A percentile compares a stretch with the other conserved stretches of the same genome.
Evolutionary conservation across 176 grass and related monocot species (phyloP).

Genomic region (Chloris gayana): DNA sequence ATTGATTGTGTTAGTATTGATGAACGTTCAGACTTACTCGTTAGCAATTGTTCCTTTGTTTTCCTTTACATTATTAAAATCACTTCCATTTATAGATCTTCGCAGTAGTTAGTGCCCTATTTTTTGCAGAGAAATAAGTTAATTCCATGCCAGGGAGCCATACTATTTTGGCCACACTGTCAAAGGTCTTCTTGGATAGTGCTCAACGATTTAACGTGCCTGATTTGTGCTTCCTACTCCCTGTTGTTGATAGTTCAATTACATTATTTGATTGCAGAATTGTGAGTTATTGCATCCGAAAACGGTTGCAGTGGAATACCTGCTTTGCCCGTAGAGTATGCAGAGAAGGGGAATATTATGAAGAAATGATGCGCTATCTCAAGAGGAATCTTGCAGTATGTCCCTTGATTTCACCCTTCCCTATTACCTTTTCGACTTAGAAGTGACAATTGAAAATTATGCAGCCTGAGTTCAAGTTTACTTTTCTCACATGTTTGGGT

Average conservation of each 20-base stretch:
- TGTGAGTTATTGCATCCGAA: conserved; percentile 79
- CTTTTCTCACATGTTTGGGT: conserved; percentile 13
- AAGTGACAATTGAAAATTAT: background rate
- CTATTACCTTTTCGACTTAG: background rate
- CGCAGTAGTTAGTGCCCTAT: background rate
- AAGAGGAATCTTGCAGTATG: conserved; percentile 79
- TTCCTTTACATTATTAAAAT: background rate
- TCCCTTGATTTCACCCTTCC: conserved; percentile 20
- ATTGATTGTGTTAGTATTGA: background rate
- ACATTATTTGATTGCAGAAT: conserved; percentile 58
- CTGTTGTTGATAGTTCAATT: conserved; percentile 13
- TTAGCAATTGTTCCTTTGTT: background rate
- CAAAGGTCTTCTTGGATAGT: background rate
- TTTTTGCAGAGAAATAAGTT: background rate
- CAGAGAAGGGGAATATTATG: conserved; percentile 93
- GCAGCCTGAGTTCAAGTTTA: background rate
- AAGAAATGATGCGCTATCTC: conserved; percentile 98
- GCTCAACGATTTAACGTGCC: conserved; percentile 7
- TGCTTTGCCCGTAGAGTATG: conserved; percentile 84
- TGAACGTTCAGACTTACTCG: background rate
- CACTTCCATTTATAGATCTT: background rate
- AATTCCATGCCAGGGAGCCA: background rate
- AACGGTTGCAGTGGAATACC: conserved; percentile 81
- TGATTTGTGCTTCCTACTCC: conserved; percentile 22
- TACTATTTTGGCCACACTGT: conserved; percentile 5